phyloP scores from a whole-genome alignment of 2,329 filamentous ascomycete species.

The Ophiostoma novo-ulmi region DNA sequence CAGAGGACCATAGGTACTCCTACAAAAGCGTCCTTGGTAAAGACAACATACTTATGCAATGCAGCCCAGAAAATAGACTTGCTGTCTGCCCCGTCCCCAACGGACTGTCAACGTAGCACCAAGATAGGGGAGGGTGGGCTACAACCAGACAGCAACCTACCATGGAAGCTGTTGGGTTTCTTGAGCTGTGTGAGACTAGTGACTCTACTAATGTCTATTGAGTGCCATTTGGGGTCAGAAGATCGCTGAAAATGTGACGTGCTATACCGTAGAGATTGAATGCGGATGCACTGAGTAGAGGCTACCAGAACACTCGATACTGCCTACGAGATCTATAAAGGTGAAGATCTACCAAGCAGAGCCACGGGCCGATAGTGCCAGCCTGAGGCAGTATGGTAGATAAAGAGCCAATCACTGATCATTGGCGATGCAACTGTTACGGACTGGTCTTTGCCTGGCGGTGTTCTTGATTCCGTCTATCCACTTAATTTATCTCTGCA shows the following conservation, averaged over 20 bases:
- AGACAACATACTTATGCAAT: neutral
- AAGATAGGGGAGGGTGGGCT: neutral
- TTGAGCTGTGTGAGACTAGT: neutral
- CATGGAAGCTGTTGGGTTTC: neutral
- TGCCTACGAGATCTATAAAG: neutral
- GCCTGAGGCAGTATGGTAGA: neutral
- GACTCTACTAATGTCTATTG: neutral
- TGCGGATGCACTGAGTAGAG: neutral
- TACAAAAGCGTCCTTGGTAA: too few species aligned
- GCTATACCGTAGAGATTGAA: neutral
- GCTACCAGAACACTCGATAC: neutral
- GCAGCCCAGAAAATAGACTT: constrained; percentile 1
- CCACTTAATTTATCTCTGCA: neutral
- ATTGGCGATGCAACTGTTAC: neutral
- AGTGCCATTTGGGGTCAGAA: neutral
- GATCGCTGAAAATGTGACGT: constrained; percentile 2
- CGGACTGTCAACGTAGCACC: constrained; percentile 11
- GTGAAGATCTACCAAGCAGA: neutral
- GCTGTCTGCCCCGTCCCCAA: neutral
- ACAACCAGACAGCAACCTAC: constrained; percentile 1
- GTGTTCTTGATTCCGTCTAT: neutral
- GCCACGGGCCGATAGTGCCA: neutral
- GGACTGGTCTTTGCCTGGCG: neutral
- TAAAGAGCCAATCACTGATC: neutral
- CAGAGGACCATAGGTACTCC: too few species aligned